A percentile compares a stretch with the other conserved stretches of the same genome.
These are phyloP conservation scores for Auriscalpium orientale DNA, from an alignment of 768 basidiomycete genomes.

Conservation along the genomic window DNA sequence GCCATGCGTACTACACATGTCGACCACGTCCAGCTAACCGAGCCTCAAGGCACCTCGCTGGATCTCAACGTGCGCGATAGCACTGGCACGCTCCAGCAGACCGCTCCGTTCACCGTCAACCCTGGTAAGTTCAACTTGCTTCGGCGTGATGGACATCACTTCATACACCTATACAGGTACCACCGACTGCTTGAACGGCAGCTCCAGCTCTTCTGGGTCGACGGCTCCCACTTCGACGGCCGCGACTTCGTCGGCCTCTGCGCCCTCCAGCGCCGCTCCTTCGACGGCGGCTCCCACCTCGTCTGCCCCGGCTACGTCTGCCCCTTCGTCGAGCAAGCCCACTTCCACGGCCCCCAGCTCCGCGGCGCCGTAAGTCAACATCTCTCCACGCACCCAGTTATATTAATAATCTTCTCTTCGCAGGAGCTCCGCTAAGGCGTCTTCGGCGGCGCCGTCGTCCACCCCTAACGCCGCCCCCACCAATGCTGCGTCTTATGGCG, in stretches of 20 bases:
- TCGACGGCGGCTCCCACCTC: conserved; percentile 4
- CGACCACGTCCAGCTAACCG: neutral
- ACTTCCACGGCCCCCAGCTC: no score
- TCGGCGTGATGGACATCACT: neutral
- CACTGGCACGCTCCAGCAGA: conserved; percentile 41
- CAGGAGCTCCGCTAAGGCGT: neutral
- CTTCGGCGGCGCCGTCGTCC: conserved; percentile 1
- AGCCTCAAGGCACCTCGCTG: conserved; percentile 37
- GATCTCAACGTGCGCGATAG: conserved; percentile 56
- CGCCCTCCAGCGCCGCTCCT: neutral
- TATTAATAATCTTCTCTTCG: no score
- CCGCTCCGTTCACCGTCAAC: conserved; percentile 44
- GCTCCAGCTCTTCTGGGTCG: conserved; percentile 11
- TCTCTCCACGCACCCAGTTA: no score
- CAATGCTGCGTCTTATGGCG: conserved; percentile 26
- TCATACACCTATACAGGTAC: conserved; percentile 22
- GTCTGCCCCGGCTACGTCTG: neutral
- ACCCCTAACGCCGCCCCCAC: conserved; percentile 32
- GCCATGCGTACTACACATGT: neutral
- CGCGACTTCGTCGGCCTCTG: neutral
- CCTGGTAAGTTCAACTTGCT: conserved; percentile 18
- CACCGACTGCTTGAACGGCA: conserved; percentile 29
- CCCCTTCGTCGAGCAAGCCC: neutral
- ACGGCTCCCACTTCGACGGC: conserved; percentile 3
- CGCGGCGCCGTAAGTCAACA: no score